These are phyloP conservation scores for Polyporus arcularius DNA, from an alignment of 768 basidiomycete genomes.

Conservation along the genomic window DNA sequence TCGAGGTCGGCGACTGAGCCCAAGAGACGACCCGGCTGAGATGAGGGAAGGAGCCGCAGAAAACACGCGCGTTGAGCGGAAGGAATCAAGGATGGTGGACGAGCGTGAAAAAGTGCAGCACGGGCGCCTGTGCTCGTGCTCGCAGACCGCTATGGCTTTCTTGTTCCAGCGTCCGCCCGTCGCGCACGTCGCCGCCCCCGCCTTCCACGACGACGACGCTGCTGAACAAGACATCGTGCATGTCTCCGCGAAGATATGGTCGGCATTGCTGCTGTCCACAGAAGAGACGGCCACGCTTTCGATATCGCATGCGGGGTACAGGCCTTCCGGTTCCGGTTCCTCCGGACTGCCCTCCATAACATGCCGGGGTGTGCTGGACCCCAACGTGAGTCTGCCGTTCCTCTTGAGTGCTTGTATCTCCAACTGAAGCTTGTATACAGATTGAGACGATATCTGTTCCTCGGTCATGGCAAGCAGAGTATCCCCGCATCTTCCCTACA, in stretches of 20 bases:
- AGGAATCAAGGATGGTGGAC: slow-evolving; percentile 6
- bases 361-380: slow-evolving; percentile 38
- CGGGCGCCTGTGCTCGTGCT: slow-evolving; percentile 8
- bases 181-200: slow-evolving; percentile 1
- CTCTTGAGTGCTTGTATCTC: slow-evolving; percentile 21
- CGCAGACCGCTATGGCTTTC: slow-evolving; percentile 19
- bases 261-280: slow-evolving; percentile 1
- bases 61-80: background rate
- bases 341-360: slow-evolving; percentile 11
- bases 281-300: slow-evolving; percentile 14
- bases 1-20: background rate
- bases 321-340: background rate
- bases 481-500: slow-evolving; percentile 11
- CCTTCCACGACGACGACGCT: slow-evolving; percentile 10
- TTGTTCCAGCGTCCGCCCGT: slow-evolving; percentile 23
- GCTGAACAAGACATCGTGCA: slow-evolving; percentile 4
- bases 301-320: slow-evolving; percentile 9
- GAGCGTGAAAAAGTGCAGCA: slow-evolving; percentile 19
- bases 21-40: background rate
- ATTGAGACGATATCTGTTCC: slow-evolving; percentile 13
- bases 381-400: slow-evolving; percentile 38
- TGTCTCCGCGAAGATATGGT: slow-evolving; percentile 17
- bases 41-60: background rate
- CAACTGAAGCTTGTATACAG: background rate
- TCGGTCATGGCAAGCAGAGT: slow-evolving; percentile 17